These are phyloP conservation scores for Moelleriella libera DNA, from an alignment of 2,329 filamentous ascomycete genomes.

Conservation along the genomic window DNA sequence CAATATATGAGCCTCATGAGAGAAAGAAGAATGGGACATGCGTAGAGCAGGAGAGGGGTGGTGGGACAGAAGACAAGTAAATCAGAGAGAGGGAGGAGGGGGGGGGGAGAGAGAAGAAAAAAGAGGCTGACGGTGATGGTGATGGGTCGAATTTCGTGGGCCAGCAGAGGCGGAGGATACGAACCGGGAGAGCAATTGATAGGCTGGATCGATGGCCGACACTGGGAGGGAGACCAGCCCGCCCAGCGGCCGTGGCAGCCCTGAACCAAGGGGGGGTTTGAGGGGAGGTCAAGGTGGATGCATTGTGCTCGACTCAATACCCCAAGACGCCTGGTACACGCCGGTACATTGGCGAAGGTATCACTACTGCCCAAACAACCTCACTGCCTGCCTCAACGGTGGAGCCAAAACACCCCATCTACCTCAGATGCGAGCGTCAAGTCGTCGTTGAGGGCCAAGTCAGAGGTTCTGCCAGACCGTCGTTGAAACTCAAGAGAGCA, in stretches of 20 bases:
- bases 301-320: background rate
- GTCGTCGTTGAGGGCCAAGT: background rate
- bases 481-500: background rate
- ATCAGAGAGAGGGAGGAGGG: constrained; percentile 11
- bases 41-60: constrained; percentile 1
- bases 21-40: constrained; percentile 1
- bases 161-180: background rate
- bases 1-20: constrained; percentile 23
- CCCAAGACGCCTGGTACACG: background rate
- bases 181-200: constrained; percentile 1
- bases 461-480: background rate
- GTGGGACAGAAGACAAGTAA: constrained; percentile 2
- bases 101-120: constrained; percentile 12
- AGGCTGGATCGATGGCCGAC: background rate
- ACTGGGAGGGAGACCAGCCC: background rate
- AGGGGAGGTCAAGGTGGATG: background rate
- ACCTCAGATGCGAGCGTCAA: background rate
- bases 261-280: background rate
- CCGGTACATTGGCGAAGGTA: no score
- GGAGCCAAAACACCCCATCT: background rate
- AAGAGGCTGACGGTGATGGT: constrained; percentile 10
- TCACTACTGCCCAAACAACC: no score
- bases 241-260: background rate
- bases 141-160: constrained; percentile 3
- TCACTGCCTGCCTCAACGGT: no score